Evolutionary conservation across 805 yeast species (phyloP), one percentile per base, ranked within the genome.

Genomic region (Kodamaea leandrae): DNA sequence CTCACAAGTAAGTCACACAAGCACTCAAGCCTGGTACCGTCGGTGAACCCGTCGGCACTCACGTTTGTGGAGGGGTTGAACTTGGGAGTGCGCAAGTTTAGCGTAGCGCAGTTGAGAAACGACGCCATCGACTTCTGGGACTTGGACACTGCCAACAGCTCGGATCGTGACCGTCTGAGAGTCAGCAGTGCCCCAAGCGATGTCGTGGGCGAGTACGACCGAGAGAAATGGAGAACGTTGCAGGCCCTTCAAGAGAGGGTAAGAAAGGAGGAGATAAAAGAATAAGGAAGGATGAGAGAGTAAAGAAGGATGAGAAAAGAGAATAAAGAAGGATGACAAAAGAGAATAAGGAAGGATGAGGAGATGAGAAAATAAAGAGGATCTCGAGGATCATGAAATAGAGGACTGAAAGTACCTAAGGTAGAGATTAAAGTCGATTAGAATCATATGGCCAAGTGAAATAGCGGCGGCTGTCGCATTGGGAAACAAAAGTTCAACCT

Each of bases 171-270:
- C 41, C 50, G 57, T 47, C 72, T 76, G 2, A 59, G 71, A 10
- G 67, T 61, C 30, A 53, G 77, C 60, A 60, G 73, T 52, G 45
- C 70, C 27, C 85, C 86, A 1, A 69, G 80, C 29, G 78, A 72
- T 9, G 80, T 77, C 3, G 71, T 80, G 41, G 85, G 86, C 0
- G 78, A 78, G 51, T 80, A 80, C 52, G 86, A 80, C 51, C 63
- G 74, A 50, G 86, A 80, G 54, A 80, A 80, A 54, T 80, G 85
- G 85, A 64, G 74, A 42, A 74, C 78, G 0, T 64, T 80, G 46
- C 70, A 72, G 48, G 54, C 66, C 16, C 48, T 73, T 37, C 56
- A 47, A 27, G 42, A 45, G 21, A 37, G 49, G 28, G 48, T 42
- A 23, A 39, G 21, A 20, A 18, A 34, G 8, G 27, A 7, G 12